These are phyloP conservation scores for Bruguiera gymnorhiza DNA, from an alignment of 345 rosid species.

Conservation along the genomic window DNA sequence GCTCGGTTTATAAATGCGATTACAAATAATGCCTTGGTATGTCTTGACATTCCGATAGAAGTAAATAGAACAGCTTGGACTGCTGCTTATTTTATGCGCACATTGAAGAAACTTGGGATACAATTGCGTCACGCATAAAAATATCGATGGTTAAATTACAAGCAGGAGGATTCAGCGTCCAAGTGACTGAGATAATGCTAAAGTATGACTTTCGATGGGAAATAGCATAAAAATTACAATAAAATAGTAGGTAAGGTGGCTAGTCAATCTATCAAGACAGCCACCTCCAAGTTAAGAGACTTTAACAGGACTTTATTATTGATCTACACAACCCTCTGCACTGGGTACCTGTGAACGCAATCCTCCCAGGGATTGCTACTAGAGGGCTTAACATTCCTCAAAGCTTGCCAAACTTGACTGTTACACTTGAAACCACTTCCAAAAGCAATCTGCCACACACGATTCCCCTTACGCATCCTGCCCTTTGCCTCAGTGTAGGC, in stretches of 20 bases:
- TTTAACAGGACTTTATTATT: constrained; percentile 12
- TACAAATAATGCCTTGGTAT: too few species aligned
- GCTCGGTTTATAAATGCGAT: too few species aligned
- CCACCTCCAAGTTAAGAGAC: constrained; percentile 7
- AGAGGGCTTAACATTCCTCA: constrained; percentile 21
- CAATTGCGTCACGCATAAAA: background rate
- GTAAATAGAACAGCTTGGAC: too few species aligned
- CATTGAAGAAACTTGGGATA: too few species aligned
- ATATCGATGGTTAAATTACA: background rate
- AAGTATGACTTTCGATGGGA: constrained; percentile 11
- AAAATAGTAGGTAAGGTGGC: constrained; percentile 8
- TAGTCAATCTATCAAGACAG: constrained; percentile 10
- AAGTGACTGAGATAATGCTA: background rate
- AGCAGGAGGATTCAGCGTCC: background rate
- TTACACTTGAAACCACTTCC: constrained; percentile 94
- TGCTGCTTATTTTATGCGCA: too few species aligned
- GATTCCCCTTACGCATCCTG: constrained; percentile 71
- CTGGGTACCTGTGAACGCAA: constrained; percentile 45
- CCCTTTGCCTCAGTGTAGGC: constrained; percentile 83
- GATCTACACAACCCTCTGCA: constrained; percentile 42
- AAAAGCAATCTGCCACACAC: constrained; percentile 90
- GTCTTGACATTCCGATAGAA: too few species aligned
- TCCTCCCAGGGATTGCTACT: constrained; percentile 28
- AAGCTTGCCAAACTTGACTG: constrained; percentile 40
- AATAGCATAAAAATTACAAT: constrained; percentile 13